Percentiles rank a stretch among this genome's conserved stretches.
Conservation (phyloP, 129 eudicot species). For the Saussurea involucrata region DNA sequence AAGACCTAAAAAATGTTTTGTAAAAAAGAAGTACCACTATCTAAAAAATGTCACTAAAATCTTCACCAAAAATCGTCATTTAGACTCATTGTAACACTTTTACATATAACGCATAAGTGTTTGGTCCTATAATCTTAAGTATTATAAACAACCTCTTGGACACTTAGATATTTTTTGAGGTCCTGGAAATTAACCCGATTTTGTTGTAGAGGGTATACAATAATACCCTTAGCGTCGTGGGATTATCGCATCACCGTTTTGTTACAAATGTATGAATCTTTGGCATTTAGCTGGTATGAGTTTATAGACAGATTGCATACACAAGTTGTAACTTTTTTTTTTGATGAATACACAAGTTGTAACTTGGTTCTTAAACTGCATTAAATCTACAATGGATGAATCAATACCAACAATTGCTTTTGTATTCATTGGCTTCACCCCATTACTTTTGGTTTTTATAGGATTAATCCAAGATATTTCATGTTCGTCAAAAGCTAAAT, state of each 20-base stretch:
- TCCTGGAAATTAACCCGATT: neutral
- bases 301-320: constrained; percentile 25
- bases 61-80: neutral
- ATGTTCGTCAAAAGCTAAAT: constrained; percentile 11
- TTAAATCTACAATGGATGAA: constrained; percentile 32
- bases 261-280: constrained; percentile 25
- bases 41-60: neutral
- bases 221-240: neutral
- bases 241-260: neutral
- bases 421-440: neutral
- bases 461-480: neutral
- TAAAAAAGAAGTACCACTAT: neutral
- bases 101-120: neutral
- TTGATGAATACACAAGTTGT: constrained; percentile 22
- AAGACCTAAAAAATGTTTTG: neutral
- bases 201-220: neutral
- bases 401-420: constrained; percentile 4
- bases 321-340: constrained; percentile 21
- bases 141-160: neutral
- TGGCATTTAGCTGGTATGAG: constrained; percentile 17
- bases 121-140: neutral
- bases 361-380: constrained; percentile 30
- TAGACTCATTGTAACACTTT: neutral
- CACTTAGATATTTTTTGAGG: neutral
- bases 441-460: neutral